Percentiles rank a stretch among this genome's conserved stretches.
These are phyloP conservation scores for Paraglomus brasilianum DNA, from an alignment of 192 early-diverging fungal species.

Conservation along the genomic window DNA sequence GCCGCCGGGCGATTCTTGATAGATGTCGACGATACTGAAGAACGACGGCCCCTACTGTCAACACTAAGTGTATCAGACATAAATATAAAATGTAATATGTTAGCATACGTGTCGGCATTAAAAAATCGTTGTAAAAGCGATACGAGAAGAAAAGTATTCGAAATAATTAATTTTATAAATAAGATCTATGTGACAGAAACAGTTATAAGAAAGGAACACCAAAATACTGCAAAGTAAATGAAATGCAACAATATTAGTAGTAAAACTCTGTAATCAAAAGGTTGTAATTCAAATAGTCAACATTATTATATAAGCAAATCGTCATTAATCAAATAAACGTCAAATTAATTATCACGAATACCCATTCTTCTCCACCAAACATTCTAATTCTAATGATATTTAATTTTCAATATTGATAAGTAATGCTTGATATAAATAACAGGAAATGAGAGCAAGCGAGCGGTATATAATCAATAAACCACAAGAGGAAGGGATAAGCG, in stretches of 20 bases:
- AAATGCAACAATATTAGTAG: background rate
- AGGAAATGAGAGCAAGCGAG: no score
- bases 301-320: no score
- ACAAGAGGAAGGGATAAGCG: no score
- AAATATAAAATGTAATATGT: background rate
- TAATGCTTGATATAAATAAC: no score
- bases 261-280: background rate
- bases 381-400: background rate
- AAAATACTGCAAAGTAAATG: background rate
- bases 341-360: background rate
- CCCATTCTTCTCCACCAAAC: background rate
- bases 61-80: background rate
- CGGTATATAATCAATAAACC: no score
- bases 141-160: slow-evolving; percentile 2
- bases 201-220: background rate
- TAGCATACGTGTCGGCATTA: background rate
- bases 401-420: no score
- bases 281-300: no score
- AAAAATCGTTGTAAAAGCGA: no score
- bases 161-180: no score
- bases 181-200: no score
- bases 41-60: background rate
- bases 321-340: background rate
- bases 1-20: background rate
- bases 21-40: background rate